Conservation (phyloP, 164 flowering plant genomes). For the Piper betle region DNA sequence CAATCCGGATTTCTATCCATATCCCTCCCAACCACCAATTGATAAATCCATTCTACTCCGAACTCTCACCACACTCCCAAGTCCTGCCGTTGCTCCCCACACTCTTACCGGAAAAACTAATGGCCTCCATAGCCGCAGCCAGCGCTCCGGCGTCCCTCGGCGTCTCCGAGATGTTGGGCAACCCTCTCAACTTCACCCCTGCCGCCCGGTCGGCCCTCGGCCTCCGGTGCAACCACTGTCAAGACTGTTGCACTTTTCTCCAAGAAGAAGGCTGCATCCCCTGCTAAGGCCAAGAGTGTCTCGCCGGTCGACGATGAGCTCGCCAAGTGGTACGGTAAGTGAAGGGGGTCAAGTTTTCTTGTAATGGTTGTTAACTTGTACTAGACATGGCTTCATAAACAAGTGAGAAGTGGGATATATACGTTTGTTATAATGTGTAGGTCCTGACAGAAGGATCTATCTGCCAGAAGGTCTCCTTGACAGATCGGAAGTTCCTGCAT, state of each 20-base stretch:
- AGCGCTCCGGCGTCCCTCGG: conserved; percentile 52
- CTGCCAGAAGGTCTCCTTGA: conserved; percentile 94
- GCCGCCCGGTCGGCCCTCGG: conserved; percentile 27
- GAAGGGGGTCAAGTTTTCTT: no score
- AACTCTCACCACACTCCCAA: no score
- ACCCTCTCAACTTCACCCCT: conserved; percentile 32
- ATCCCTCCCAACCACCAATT: no score
- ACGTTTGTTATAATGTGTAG: no score
- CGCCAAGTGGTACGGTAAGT: conserved; percentile 99
- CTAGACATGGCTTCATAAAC: conserved; percentile 2
- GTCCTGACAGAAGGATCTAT: conserved; percentile 94
- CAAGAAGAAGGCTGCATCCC: conserved; percentile 56
- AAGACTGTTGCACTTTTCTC: conserved; percentile 81
- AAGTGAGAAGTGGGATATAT: no score
- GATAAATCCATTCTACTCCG: no score
- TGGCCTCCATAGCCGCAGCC: conserved; percentile 79
- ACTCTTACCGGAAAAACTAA: no score
- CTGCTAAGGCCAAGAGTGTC: conserved; percentile 31
- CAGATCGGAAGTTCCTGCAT: conserved; percentile 83
- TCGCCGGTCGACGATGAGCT: conserved; percentile 68
- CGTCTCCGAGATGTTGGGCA: conserved; percentile 65
- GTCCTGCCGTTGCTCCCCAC: no score
- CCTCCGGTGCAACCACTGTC: conserved; percentile 35
- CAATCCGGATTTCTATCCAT: no score
- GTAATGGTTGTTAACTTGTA: no score